Conservation (phyloP, 768 basidiomycete genomes). For the Lentinula edodes region DNA sequence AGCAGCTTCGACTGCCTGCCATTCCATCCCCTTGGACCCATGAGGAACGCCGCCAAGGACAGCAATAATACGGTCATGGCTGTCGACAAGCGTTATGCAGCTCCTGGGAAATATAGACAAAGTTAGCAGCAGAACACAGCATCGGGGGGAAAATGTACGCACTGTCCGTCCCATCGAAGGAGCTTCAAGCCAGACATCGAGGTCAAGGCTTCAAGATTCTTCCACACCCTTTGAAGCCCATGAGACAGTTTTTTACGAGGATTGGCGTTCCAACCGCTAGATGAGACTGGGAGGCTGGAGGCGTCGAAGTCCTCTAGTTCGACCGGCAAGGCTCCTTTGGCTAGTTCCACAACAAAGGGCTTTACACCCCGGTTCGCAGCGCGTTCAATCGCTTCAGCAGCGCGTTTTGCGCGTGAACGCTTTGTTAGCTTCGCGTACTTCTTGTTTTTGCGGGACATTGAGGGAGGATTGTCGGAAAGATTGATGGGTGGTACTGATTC, state of each 20-base stretch:
- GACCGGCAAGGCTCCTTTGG: not conserved
- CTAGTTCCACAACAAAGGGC: not conserved
- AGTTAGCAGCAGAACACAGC: no score
- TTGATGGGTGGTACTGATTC: no score
- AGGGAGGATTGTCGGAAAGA: no score
- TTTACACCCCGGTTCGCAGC: not conserved
- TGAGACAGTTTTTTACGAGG: not conserved
- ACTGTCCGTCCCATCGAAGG: not conserved
- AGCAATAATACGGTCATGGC: not conserved
- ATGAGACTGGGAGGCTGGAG: not conserved
- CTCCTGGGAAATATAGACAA: not conserved
- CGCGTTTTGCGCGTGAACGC: not conserved
- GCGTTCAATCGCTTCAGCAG: not conserved
- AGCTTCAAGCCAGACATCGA: not conserved
- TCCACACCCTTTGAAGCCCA: not conserved
- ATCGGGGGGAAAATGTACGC: not conserved
- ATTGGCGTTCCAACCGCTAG: not conserved
- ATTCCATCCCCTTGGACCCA: not conserved
- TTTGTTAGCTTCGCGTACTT: no score
- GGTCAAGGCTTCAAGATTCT: not conserved
- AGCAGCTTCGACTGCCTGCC: not conserved
- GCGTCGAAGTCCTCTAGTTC: not conserved
- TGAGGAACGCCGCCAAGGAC: not conserved
- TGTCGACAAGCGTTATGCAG: not conserved
- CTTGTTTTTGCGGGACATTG: no score